These are phyloP conservation scores for Pichia inconspicua DNA, from an alignment of 1,139 yeast species.

Conservation along the genomic window DNA sequence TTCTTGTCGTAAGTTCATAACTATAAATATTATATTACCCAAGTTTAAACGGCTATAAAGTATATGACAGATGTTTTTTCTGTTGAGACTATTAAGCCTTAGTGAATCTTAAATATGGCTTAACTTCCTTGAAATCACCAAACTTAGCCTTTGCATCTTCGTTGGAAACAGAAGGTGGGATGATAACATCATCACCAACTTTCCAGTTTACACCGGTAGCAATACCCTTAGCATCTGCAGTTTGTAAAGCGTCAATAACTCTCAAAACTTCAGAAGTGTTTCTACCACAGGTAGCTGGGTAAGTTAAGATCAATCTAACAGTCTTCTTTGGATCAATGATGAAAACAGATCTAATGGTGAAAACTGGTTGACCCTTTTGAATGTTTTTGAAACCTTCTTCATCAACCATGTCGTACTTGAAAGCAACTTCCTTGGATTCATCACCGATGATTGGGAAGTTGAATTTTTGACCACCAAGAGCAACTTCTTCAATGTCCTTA, in stretches of 20 bases:
- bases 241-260: conserved; percentile 78
- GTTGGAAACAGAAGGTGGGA: conserved; percentile 74
- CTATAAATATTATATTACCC: background rate
- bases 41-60: background rate
- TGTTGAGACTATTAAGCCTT: conserved; percentile 18
- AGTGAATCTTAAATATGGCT: conserved; percentile 74
- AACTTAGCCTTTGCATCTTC: conserved; percentile 76
- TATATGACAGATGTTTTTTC: background rate
- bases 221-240: conserved; percentile 68
- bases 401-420: conserved; percentile 82
- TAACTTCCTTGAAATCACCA: conserved; percentile 72
- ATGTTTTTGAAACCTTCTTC: conserved; percentile 79
- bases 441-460: conserved; percentile 86
- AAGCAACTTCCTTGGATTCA: conserved; percentile 70
- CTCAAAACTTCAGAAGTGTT: conserved; percentile 83
- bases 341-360: conserved; percentile 83
- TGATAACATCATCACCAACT: conserved; percentile 79
- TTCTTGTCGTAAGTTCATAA: no score
- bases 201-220: conserved; percentile 77
- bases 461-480: conserved; percentile 57
- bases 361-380: conserved; percentile 47
- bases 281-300: conserved; percentile 90
- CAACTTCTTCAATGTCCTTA: conserved; percentile 76
- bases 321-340: conserved; percentile 83
- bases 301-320: conserved; percentile 71